Evolutionary conservation across 2,329 filamentous ascomycete species (phyloP), one percentile per base, ranked within the genome.

Genomic region (Passalora sequoiae): DNA sequence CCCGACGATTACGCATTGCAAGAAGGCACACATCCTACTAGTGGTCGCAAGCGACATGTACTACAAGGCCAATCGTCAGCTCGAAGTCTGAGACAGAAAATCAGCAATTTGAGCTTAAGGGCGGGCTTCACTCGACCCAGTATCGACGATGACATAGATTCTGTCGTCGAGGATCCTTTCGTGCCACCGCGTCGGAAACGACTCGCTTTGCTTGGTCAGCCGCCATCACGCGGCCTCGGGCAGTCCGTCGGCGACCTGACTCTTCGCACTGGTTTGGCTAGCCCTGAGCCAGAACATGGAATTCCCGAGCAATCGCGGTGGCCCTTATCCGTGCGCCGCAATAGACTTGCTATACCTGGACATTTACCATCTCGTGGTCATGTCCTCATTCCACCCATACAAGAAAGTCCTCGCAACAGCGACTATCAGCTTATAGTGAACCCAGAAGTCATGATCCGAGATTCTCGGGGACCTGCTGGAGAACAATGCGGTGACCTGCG

Each of bases 311-410:
- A 7, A 24, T 2, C 12, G 8, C 17, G 17, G 15, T 17, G 6
- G 12, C 15, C 31, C 2, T 13, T 17, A 20, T n/a, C n/a, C n/a
- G n/a, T n/a, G n/a, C 31, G 31, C 10, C 17, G 33, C 33, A 36
- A 7, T 8, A 36, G 33, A 24, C 20, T 36, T 6, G 17, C 19
- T 12, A 36, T 24, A 15, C 3, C 33, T 20, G 33, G 19, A 36
- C 33, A 36, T 9, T n/a, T 36, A 13, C 33, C 33, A 22, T n/a
- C 33, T 12, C 33, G 33, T 13, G 33, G 33, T 12, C 19, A 24
- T 7, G 33, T 36, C 4, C 33, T 36, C 16, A 15, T 36, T 4
- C 19, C 19, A 13, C 33, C 33, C 9, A 22, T 36, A 21, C 33
- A 17, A 21, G 33, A 36, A n/a, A 36, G 19, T 22, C 33, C 19